Evolutionary conservation across 108 stramenopile species (phyloP), one percentile per base, ranked within the genome.

Genomic region (Mayamaea pseudoterrestris): DNA sequence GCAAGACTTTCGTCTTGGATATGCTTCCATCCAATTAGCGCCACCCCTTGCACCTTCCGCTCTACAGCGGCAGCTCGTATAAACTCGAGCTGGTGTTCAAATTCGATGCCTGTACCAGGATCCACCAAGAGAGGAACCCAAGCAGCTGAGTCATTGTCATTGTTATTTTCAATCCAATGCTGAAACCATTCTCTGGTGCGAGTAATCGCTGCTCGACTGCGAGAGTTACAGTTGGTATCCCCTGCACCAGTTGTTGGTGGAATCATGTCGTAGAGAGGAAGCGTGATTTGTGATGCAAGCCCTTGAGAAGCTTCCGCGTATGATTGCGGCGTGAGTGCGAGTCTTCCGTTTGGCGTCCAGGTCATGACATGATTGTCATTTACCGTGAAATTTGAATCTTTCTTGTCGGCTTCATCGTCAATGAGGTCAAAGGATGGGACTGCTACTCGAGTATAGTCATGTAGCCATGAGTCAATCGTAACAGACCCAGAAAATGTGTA

Each of bases 341-440:
- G 80, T 58, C 78, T 60, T 35, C 85, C 85, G 59, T 82, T 66
- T 0, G 78, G 73, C 12, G 85, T 87, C 59, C 76, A 68, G 8
- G 82, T 57, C 32, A 58, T 32, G 14, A 80, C 44, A 3, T 66
- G 28, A 44, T 77, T 44, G 35, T 73, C 76, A 14, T 72, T 64
- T 55, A 65, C 37, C 26, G 28, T 13, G 16, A 2, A 13, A 16
- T 50, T 36, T 8, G 13, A 30, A 27, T 34, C 24, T 2, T 35
- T 28, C 3, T 39, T 18, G 9, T 50, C 42, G 20, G 29, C n/a
- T 6, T 30, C 37, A 50, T 50, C 53, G 24, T 55, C 39, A 31
- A 45, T 14, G 11, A 47, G 25, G 48, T 61, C 60, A 55, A 87
- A 82, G 4, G 76, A 58, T 5, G 80, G 78, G 5, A 80, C 85